Evolutionary conservation across 495 filamentous ascomycete genomes (phyloP), one percentile per base, ranked within the genome.

Genomic region (Neurospora africana): DNA sequence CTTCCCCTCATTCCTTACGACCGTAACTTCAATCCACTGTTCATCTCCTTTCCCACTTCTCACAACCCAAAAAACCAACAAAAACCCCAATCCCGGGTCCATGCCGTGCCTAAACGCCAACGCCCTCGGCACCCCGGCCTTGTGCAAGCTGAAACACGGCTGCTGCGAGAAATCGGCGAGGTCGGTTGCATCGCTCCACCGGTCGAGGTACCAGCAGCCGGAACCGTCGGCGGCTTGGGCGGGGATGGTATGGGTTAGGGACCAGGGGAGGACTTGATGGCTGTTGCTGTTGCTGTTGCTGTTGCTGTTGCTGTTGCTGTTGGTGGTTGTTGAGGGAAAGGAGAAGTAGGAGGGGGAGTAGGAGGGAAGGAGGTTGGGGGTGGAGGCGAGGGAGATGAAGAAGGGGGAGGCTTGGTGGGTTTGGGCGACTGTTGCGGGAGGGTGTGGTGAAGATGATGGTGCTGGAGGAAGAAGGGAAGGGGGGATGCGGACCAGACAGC

Each of bases 131-230:
- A 61, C 47, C 5, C 72, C 72, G 10, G 72, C 39, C n/a, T 53
- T 47, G 17, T 70, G 69, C 15, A 73, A n/a, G 47, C 69, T 38
- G 21, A 73, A 73, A 17, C 43, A 70, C 13, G 72, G 72, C 37
- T 68, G 69, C 4, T 61, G 30, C 15, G 15, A 15, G 13, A 73
- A 58, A 4, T 70, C 30, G 8, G 69, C 72, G 37, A 13, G 35
- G 39, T 73, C 72, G 0, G 69, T 70, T 1, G 30, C 44, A 38
- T 70, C 39, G 27, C 43, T 30, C 72, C 72, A 73, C 2, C 69
- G 47, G 40, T 73, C 72, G 23, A 71, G 21, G 43, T 73, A 73
- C 72, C 72, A 73, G 37, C 69, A 70, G 0, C 58, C 69, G 47
- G 69, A 27, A 0, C 68, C 68, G 40, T 71, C 43, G 27, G n/a